Evolutionary conservation across 2,329 filamentous ascomycete genomes (phyloP).

Genomic region (Pseudogymnoascus sp.): DNA sequence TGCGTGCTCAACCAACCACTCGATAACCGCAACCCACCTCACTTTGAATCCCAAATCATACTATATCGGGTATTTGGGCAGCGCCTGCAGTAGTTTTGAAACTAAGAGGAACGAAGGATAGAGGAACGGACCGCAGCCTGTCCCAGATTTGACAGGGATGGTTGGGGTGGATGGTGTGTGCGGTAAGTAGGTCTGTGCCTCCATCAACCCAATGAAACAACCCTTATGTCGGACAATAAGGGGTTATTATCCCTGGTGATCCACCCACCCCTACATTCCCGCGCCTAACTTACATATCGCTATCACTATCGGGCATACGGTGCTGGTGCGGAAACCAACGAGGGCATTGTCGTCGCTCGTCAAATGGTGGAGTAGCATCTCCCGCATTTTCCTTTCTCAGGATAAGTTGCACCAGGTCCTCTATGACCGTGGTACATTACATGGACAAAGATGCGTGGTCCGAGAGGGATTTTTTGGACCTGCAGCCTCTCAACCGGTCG

Average conservation of each 20-base stretch:
- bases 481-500: too few relatives aligned
- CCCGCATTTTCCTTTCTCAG: slow-evolving; percentile 13
- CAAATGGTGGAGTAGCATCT: neutral
- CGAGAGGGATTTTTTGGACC: slow-evolving; percentile 27
- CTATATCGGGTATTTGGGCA: neutral
- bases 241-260: neutral
- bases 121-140: neutral
- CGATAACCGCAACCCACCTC: neutral
- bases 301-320: slow-evolving; percentile 27
- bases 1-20: neutral
- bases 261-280: too few relatives aligned
- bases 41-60: neutral
- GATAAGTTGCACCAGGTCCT: slow-evolving; percentile 16
- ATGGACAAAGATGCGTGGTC: slow-evolving; percentile 29
- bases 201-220: too few relatives aligned
- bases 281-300: slow-evolving; percentile 21
- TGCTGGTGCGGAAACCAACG: slow-evolving; percentile 29
- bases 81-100: neutral
- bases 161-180: neutral
- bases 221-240: neutral
- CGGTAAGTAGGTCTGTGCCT: neutral
- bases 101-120: neutral
- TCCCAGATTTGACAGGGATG: neutral
- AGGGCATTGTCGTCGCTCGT: neutral
- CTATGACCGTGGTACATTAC: slow-evolving; percentile 25